Base-by-base conservation (phyloP, 2,329 filamentous ascomycete genomes). In the Sporothrix variecibatus region DNA sequence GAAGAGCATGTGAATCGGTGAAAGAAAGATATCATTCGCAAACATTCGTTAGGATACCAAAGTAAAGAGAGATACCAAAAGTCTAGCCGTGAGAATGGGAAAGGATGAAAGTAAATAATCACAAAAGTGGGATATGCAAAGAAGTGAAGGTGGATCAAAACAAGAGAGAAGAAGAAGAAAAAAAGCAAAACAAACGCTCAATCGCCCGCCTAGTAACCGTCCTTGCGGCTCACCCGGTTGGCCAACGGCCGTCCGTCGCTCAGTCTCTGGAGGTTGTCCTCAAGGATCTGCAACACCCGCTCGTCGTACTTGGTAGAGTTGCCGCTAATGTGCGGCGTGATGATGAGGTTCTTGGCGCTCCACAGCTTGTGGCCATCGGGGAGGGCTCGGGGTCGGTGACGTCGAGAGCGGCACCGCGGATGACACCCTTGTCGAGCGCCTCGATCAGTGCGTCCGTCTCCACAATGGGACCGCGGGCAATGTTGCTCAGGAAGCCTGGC, bases 351-450 rank as follows among this genome's bases (percentile, higher is more conserved):
- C 75, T 88, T 88, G 17, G 91, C 84, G 34, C 84, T 86, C 93
- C 93, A 95, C 70, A 95, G 82, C 76, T 88, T 87, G 79, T 93
- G 89, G 4, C 91, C 88, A 2, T 85, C 82, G 0, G 92, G 92
- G 76, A 95, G 80, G 93, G 93, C 81, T 95, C 93, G 0, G 93
- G 93, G 75, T 95, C 92, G 1, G 93, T 92, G 0, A 95, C 93
- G 79, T 95, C 93, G 56, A 95, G 82, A 1, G 92, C 92, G 0
- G 93, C 93, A 40, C 93, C 93, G 2, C 84, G 79, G 67, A 86
- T 83, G 20, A 79, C 67, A 5, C 80, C 84, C 2, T 76, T 76
- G 53, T 87, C 82, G 12, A 95, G 82, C 0, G 92, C 91, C 1
- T 84, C 83, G 23, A 94, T 86, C 70, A 95, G 80, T 1, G 89